Percentiles rank a stretch among this genome's conserved stretches.
Evolutionary conservation across 768 basidiomycete genomes (phyloP).

Genomic region (Rhizopogon roseolus): DNA sequence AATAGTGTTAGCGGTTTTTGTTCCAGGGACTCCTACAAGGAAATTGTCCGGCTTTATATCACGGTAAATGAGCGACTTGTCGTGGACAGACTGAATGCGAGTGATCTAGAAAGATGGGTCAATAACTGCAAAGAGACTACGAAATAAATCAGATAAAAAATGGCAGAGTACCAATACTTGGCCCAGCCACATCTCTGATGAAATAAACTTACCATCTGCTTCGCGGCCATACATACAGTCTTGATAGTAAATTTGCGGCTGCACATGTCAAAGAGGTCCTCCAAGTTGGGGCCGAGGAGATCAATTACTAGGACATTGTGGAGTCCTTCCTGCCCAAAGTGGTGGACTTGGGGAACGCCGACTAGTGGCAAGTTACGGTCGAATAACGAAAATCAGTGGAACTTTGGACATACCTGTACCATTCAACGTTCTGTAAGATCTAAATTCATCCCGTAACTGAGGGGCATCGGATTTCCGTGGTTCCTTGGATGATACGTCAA

Average conservation of each 20-base stretch:
- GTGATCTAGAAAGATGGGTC: constrained; percentile 59
- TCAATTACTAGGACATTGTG: constrained; percentile 96
- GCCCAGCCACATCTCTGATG: neutral
- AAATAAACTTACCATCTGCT: constrained; percentile 81
- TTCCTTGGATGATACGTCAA: constrained; percentile 47
- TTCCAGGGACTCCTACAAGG: constrained; percentile 89
- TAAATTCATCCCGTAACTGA: constrained; percentile 94
- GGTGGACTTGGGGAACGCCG: constrained; percentile 96
- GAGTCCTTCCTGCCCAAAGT: constrained; percentile 97
- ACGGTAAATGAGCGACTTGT: constrained; percentile 97
- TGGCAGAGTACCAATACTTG: neutral
- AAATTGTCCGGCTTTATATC: constrained; percentile 99
- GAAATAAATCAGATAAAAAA: neutral
- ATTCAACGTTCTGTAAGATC: constrained; percentile 92
- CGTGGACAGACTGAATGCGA: constrained; percentile 95
- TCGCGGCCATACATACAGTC: constrained; percentile 98
- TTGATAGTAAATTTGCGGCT: constrained; percentile 97
- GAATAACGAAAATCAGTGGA: constrained; percentile 10
- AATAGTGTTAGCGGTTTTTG: constrained; percentile 84
- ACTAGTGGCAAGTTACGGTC: constrained; percentile 38
- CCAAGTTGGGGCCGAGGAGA: constrained; percentile 93
- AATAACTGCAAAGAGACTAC: constrained; percentile 6
- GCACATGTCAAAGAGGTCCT: constrained; percentile 99
- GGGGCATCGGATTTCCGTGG: constrained; percentile 97
- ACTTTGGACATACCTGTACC: constrained; percentile 65